Base-by-base conservation (phyloP, 2,329 filamentous ascomycete species). In the Diaporthe citri region DNA sequence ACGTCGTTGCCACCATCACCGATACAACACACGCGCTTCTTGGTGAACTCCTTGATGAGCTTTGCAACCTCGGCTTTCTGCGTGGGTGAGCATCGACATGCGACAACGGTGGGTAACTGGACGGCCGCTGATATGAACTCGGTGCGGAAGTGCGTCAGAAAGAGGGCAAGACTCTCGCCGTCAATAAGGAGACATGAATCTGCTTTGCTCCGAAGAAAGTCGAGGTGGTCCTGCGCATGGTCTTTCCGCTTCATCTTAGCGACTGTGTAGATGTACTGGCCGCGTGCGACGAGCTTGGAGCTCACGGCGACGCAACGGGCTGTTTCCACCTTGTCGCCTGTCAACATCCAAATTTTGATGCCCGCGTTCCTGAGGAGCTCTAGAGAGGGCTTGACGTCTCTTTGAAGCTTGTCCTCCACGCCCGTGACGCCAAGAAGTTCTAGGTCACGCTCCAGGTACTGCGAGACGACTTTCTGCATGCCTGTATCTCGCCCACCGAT, bases 261-360 rank as follows among this genome's bases (percentile, higher is more conserved):
- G 57, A 99, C 93, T 0, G 96, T 98, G 84, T 98, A 95, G 77
- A 99, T 98, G 82, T 96, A 97, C 84, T 99, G 97, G 1, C 96
- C 96, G 76, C 97, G 90, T 5, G 95, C 93, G 20, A 99, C 97
- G 9, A 99, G 90, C 83, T 98, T 98, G 41, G 96, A 96, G 81
- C 94, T 97, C 57, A 99, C 94, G 2, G 97, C 97, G 17, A 99
- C 96, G 84, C 97, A 99, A 48, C 97, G 93, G 22, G 97, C 97
- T 20, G 97, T 99, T 85, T 99, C 97, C 3, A 99, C 95, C 85
- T 99, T 99, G 88, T 99, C 97, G 62, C 97, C 97, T 0, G 97
- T 99, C 82, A 99, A 88, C 97, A 99, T 99, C 97, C 97, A 99
- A 69, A 99, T 98, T 84, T 98, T 98, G 85, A 99, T 97, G 36